phyloP scores from a whole-genome alignment of 2,329 filamentous ascomycete genomes.

The Ophiocordyceps camponoti-floridani region DNA sequence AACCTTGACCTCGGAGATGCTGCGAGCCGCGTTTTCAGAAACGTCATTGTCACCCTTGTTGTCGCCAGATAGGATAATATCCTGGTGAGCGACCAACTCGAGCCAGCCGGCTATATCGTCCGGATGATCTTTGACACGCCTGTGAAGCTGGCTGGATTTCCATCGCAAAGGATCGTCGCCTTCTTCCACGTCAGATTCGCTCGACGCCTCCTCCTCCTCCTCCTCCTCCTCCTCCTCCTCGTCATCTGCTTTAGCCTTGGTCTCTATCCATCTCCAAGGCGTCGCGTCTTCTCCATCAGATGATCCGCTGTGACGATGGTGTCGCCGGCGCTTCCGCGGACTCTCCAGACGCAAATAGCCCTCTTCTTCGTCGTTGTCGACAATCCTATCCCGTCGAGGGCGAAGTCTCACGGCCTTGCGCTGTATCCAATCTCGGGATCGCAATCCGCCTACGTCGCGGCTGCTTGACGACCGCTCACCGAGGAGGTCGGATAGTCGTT shows the following conservation, averaged over 20 bases:
- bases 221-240: slow-evolving; percentile 30
- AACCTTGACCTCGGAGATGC: slow-evolving; percentile 63
- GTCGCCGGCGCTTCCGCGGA: slow-evolving; percentile 23
- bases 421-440: slow-evolving; percentile 19
- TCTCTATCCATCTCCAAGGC: slow-evolving; percentile 48
- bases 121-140: slow-evolving; percentile 45
- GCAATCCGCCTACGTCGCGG: slow-evolving; percentile 27
- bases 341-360: slow-evolving; percentile 26
- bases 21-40: slow-evolving; percentile 43
- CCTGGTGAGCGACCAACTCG: slow-evolving; percentile 62
- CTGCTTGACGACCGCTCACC: slow-evolving; percentile 14
- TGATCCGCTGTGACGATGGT: slow-evolving; percentile 14
- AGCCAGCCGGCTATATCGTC: slow-evolving; percentile 58
- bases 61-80: slow-evolving; percentile 38
- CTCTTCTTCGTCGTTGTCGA: slow-evolving; percentile 17
- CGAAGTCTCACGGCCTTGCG: slow-evolving; percentile 22
- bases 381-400: slow-evolving; percentile 7
- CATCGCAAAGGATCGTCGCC: slow-evolving; percentile 28
- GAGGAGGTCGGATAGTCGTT: slow-evolving; percentile 7
- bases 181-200: slow-evolving; percentile 13
- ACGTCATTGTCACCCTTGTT: slow-evolving; percentile 22
- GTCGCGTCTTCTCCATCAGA: slow-evolving; percentile 28
- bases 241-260: slow-evolving; percentile 35
- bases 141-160: slow-evolving; percentile 43
- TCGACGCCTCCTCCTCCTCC: slow-evolving; percentile 26